These are phyloP conservation scores for Cryptococcus neoformans DNA, from an alignment of 1,284 basidiomycete species.

Conservation along the genomic window DNA sequence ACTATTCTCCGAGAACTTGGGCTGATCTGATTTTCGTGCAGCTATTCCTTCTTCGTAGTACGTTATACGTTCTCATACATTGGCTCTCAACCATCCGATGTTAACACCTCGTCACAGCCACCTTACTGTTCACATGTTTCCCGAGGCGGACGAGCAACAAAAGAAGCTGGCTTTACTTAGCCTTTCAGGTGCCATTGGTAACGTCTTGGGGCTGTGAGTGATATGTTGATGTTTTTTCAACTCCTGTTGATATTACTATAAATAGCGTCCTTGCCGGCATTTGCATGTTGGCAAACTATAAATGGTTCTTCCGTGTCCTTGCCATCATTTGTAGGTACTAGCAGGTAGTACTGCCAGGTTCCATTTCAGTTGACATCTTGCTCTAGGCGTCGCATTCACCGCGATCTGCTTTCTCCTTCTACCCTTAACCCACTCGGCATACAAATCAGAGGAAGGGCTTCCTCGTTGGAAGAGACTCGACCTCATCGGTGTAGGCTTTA, in stretches of 20 bases:
- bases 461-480: conserved; percentile 44
- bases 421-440: conserved; percentile 25
- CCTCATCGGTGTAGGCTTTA: conserved; percentile 37
- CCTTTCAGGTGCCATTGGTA: conserved; percentile 30
- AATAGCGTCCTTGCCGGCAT: conserved; percentile 25
- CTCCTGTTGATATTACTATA: not conserved
- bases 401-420: conserved; percentile 27
- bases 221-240: not conserved
- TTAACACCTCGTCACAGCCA: conserved; percentile 12
- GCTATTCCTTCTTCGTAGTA: conserved; percentile 34
- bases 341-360: not conserved
- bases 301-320: conserved; percentile 46
- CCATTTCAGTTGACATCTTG: not conserved
- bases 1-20: not conserved
- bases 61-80: not conserved
- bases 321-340: conserved; percentile 26
- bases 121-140: conserved; percentile 41
- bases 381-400: conserved; percentile 20
- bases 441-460: conserved; percentile 9
- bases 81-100: not conserved
- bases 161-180: conserved; percentile 31
- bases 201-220: conserved; percentile 33
- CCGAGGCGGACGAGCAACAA: conserved; percentile 34
- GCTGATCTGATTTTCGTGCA: not conserved
- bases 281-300: conserved; percentile 31